Evolutionary conservation across 495 filamentous ascomycete species (phyloP).

Genomic region (Terfezia boudieri): DNA sequence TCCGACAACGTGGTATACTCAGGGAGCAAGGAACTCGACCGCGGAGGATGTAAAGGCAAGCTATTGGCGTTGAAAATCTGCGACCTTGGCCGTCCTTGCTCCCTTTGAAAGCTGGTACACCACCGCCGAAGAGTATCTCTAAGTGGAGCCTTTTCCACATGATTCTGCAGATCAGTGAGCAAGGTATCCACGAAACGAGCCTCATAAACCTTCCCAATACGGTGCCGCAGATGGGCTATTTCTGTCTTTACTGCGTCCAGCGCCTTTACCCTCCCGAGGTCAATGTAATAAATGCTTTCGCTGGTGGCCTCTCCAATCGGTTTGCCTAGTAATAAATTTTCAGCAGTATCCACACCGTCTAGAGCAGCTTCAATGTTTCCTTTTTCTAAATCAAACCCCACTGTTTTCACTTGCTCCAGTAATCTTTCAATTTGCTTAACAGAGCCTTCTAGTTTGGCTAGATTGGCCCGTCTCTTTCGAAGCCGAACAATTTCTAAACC

Average conservation of each 20-base stretch:
- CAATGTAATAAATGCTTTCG: conserved; percentile 23
- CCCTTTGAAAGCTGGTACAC: conserved; percentile 35
- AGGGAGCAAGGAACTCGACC: conserved; percentile 5
- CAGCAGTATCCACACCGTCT: conserved; percentile 48
- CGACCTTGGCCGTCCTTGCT: conserved; percentile 4
- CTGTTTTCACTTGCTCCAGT: conserved; percentile 48
- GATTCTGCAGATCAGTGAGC: conserved; percentile 54
- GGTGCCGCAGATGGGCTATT: conserved; percentile 45
- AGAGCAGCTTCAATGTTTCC: conserved; percentile 64
- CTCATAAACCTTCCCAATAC: conserved; percentile 76
- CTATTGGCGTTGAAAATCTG: not conserved
- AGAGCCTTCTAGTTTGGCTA: conserved; percentile 58
- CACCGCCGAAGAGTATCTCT: conserved; percentile 60
- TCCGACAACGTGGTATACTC: conserved; percentile 4
- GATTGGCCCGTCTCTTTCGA: conserved; percentile 58
- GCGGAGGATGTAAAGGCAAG: conserved; percentile 5
- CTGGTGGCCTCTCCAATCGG: conserved; percentile 15
- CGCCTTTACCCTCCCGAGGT: conserved; percentile 58
- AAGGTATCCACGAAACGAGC: conserved; percentile 55
- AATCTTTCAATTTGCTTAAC: conserved; percentile 63
- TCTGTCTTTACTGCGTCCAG: conserved; percentile 61
- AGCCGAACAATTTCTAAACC: conserved; percentile 73
- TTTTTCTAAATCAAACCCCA: conserved; percentile 58
- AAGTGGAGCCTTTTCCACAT: conserved; percentile 44
- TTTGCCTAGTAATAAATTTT: conserved; percentile 55